Percentiles rank a stretch among this genome's conserved stretches.
These are phyloP conservation scores for Fusarium redolens DNA, from an alignment of 2,329 filamentous ascomycete species.

Conservation along the genomic window DNA sequence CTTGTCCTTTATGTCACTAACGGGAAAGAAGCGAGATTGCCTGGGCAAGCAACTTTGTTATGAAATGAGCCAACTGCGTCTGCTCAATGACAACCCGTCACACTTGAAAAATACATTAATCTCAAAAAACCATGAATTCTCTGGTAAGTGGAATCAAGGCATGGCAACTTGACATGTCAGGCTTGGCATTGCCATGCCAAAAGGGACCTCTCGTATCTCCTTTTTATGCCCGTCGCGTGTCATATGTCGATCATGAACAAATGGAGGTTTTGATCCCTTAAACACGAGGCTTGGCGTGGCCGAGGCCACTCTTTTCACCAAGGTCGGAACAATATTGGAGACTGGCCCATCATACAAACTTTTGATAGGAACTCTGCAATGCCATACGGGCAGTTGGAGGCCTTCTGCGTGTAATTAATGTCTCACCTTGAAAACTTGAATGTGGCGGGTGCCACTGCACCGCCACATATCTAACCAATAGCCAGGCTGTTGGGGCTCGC, in stretches of 20 bases:
- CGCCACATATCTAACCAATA: slow-evolving; percentile 3
- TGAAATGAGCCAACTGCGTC: slow-evolving; percentile 30
- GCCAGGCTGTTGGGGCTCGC: neutral
- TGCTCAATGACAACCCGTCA: slow-evolving; percentile 29
- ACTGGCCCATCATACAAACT: neutral
- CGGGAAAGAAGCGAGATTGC: slow-evolving; percentile 8
- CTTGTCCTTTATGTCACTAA: neutral
- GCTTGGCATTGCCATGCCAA: neutral
- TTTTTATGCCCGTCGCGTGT: slow-evolving; percentile 18
- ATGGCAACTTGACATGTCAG: neutral
- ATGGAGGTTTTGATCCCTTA: slow-evolving; percentile 4
- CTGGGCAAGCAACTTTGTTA: slow-evolving; percentile 1
- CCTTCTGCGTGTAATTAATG: neutral
- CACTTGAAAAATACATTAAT: neutral
- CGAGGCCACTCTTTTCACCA: slow-evolving; percentile 8
- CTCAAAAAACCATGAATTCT: neutral
- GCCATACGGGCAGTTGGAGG: slow-evolving; percentile 6
- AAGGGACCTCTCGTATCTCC: neutral
- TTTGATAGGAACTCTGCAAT: neutral
- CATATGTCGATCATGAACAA: slow-evolving; percentile 26
- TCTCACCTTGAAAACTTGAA: neutral
- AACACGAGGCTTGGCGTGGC: slow-evolving; percentile 18
- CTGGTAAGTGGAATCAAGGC: neutral
- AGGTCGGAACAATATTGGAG: neutral
- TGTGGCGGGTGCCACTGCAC: slow-evolving; percentile 5